Conservation (phyloP, 2,329 filamentous ascomycete species). For the Diaporthe ilicicola region DNA sequence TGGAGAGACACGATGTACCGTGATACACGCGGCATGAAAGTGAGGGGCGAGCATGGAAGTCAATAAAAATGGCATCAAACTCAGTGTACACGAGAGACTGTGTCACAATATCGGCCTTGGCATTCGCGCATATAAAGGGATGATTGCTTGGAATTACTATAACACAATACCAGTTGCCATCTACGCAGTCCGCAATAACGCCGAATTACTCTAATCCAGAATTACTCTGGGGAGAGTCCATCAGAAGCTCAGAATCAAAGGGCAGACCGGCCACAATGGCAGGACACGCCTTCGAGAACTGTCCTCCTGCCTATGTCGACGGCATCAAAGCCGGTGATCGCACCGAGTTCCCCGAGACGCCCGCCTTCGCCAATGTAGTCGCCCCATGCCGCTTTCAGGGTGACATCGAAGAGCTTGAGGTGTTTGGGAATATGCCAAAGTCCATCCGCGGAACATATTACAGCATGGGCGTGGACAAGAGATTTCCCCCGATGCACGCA, state of each 20-base stretch:
- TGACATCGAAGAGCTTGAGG: conserved; percentile 41
- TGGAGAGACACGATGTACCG: background rate
- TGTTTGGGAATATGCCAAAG: conserved; percentile 40
- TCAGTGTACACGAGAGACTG: background rate
- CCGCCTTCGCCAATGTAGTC: background rate
- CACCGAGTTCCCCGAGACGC: background rate
- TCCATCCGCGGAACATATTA: conserved; percentile 45
- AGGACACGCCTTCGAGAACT: conserved; percentile 7
- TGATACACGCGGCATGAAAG: background rate
- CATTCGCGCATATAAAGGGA: background rate
- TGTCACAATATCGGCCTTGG: background rate
- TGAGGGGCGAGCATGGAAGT: conserved; percentile 6
- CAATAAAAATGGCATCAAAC: background rate
- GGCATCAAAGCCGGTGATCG: conserved; percentile 2
- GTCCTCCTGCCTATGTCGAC: background rate
- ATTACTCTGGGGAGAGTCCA: background rate
- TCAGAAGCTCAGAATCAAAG: background rate
- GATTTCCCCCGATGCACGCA: conserved; percentile 41
- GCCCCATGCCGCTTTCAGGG: conserved; percentile 49
- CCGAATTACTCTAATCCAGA: background rate
- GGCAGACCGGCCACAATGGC: background rate
- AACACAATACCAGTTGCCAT: no score
- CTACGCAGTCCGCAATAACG: background rate
- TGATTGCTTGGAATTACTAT: background rate
- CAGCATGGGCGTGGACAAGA: conserved; percentile 49